phyloP scores from a whole-genome alignment of 2,329 filamentous ascomycete genomes.

The Penicillium sp. region DNA sequence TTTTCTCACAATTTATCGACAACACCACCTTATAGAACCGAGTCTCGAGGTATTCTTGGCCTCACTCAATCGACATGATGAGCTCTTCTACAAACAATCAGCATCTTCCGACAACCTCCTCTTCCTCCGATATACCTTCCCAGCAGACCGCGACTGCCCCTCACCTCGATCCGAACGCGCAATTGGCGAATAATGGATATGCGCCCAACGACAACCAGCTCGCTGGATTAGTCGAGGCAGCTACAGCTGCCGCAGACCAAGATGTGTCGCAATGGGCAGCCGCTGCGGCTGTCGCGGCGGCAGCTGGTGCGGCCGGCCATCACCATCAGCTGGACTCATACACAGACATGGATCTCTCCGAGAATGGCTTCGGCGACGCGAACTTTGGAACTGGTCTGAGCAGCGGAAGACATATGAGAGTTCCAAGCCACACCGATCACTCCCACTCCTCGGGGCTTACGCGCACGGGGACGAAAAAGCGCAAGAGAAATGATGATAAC shows the following conservation, averaged over 20 bases:
- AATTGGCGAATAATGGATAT: constrained; percentile 31
- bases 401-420: constrained; percentile 29
- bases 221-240: constrained; percentile 48
- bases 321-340: constrained; percentile 44
- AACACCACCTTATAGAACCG: constrained; percentile 6
- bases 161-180: constrained; percentile 33
- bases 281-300: constrained; percentile 48
- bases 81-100: constrained; percentile 32
- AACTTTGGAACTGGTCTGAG: constrained; percentile 32
- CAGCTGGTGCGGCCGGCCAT: constrained; percentile 47
- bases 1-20: neutral
- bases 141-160: constrained; percentile 23
- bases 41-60: neutral
- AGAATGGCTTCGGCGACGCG: constrained; percentile 41
- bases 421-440: constrained; percentile 29
- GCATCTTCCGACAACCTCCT: constrained; percentile 28
- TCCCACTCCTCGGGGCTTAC: constrained; percentile 32
- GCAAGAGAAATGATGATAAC: constrained; percentile 42
- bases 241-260: constrained; percentile 46
- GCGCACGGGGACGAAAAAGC: constrained; percentile 39
- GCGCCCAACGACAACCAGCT: constrained; percentile 45
- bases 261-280: constrained; percentile 44
- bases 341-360: constrained; percentile 41
- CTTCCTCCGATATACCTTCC: constrained; percentile 29
- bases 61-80: constrained; percentile 21